phyloP scores from a whole-genome alignment of 345 rosid genomes.

The Dipteronia sinensis region DNA sequence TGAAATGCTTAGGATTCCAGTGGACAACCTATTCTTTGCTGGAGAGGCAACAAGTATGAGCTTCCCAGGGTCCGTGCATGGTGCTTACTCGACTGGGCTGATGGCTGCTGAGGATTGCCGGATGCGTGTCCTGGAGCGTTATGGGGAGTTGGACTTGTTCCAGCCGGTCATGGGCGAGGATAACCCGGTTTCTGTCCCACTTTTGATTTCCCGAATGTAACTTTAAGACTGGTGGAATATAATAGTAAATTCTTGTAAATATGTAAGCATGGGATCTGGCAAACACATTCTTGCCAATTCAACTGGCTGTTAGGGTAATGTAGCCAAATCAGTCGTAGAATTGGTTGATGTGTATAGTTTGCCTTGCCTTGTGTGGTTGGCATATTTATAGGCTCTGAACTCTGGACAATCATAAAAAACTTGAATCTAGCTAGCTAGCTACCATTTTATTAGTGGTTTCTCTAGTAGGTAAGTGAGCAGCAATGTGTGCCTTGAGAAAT shows the following conservation, averaged over 20 bases:
- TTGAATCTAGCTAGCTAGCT: too few relatives aligned
- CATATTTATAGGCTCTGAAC: not conserved
- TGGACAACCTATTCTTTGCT: conserved; percentile 94
- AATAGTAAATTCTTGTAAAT: conserved; percentile 1
- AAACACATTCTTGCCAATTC: conserved; percentile 19
- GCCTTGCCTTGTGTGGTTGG: not conserved
- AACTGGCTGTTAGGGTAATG: conserved; percentile 12
- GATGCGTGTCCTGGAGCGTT: conserved; percentile 91
- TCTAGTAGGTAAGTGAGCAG: not conserved
- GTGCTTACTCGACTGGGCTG: conserved; percentile 83
- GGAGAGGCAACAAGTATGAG: conserved; percentile 88
- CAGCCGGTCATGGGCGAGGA: conserved; percentile 85
- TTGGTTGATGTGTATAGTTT: conserved; percentile 2
- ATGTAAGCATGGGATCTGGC: conserved; percentile 23
- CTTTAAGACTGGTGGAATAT: not conserved
- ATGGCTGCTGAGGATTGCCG: conserved; percentile 94
- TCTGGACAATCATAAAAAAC: too few relatives aligned
- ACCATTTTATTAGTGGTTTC: not conserved
- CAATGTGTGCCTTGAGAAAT: not conserved
- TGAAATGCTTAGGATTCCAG: conserved; percentile 80
- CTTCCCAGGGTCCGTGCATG: conserved; percentile 89
- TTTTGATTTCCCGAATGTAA: conserved; percentile 82
- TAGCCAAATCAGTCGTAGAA: conserved; percentile 4
- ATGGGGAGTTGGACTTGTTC: conserved; percentile 75
- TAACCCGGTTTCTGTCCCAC: conserved; percentile 61